A percentile compares a stretch with the other conserved stretches of the same genome.
These are phyloP conservation scores for Pisolithus tinctorius DNA, from an alignment of 768 basidiomycete genomes.

Conservation along the genomic window DNA sequence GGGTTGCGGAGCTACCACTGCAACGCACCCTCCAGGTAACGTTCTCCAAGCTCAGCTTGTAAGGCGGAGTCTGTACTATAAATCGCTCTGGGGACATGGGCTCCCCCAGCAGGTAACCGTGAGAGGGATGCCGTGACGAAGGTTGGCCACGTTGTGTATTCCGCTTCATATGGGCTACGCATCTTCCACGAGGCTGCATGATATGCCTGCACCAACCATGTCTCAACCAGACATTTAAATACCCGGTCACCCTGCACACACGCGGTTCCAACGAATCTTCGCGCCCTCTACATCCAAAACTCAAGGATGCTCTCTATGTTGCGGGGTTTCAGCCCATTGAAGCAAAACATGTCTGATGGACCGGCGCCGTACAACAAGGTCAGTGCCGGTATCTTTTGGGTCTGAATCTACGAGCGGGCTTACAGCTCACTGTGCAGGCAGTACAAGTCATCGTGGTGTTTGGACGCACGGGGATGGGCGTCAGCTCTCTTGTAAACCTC, in stretches of 20 bases:
- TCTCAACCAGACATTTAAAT: constrained; percentile 6
- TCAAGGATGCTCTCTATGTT: constrained; percentile 15
- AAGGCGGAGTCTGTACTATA: not conserved
- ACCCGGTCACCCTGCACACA: constrained; percentile 10
- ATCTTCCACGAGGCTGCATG: constrained; percentile 24
- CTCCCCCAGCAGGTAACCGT: not conserved
- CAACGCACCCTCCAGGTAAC: not conserved
- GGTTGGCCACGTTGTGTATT: constrained; percentile 6
- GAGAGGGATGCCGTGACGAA: not conserved
- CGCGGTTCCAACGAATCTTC: constrained; percentile 16
- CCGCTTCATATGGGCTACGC: constrained; percentile 22
- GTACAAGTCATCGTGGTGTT: constrained; percentile 27
- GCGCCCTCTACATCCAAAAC: constrained; percentile 14
- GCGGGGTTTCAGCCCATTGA: constrained; percentile 20
- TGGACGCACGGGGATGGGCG: constrained; percentile 27
- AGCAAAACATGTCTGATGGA: constrained; percentile 13
- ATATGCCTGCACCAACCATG: not conserved
- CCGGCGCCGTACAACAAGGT: constrained; percentile 27
- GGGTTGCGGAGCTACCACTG: too few relatives aligned
- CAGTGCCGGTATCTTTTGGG: constrained; percentile 4
- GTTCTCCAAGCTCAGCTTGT: not conserved
- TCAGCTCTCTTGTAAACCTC: constrained; percentile 27
- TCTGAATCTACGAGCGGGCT: not conserved
- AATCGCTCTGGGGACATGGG: not conserved
- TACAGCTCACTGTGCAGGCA: constrained; percentile 9